These are phyloP conservation scores for Xylariaceae sp. DNA, from an alignment of 2,329 filamentous ascomycete genomes.

Conservation along the genomic window DNA sequence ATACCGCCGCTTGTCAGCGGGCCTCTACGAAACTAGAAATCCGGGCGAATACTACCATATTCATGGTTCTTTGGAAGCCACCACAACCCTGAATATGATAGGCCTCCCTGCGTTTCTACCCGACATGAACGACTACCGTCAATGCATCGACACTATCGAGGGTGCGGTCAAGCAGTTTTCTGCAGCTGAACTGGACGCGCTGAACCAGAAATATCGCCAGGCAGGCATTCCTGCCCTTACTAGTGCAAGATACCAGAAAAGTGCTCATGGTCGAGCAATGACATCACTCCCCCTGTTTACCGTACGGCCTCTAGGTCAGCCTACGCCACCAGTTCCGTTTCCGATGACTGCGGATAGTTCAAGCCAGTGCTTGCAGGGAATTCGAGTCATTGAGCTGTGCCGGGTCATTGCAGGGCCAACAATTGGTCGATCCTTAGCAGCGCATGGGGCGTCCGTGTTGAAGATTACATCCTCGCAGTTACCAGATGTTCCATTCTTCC, in stretches of 20 bases:
- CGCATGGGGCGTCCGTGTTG: conserved; percentile 74
- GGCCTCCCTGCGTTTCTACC: conserved; percentile 64
- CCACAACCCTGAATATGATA: conserved; percentile 70
- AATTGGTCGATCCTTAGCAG: conserved; percentile 70
- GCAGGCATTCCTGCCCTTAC: conserved; percentile 64
- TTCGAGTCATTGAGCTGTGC: conserved; percentile 75
- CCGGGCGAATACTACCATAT: conserved; percentile 73
- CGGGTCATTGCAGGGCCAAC: conserved; percentile 77
- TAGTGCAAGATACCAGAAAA: conserved; percentile 60
- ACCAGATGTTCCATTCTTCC: conserved; percentile 73
- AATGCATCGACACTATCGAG: conserved; percentile 63
- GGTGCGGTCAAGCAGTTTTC: conserved; percentile 58
- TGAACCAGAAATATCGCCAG: conserved; percentile 59
- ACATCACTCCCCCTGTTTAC: conserved; percentile 49
- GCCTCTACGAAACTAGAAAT: conserved; percentile 70
- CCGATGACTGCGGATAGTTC: conserved; percentile 35
- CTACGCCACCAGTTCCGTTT: conserved; percentile 52
- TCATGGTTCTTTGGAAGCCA: conserved; percentile 73
- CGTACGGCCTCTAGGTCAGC: conserved; percentile 52
- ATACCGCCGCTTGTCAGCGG: conserved; percentile 73
- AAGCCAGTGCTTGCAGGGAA: conserved; percentile 53
- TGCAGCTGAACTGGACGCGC: conserved; percentile 56
- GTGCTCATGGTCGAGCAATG: conserved; percentile 53
- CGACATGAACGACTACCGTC: conserved; percentile 61
- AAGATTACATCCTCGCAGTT: conserved; percentile 70